Evolutionary conservation across 2,329 filamentous ascomycete species (phyloP).

Genomic region (Neonectria hederae): DNA sequence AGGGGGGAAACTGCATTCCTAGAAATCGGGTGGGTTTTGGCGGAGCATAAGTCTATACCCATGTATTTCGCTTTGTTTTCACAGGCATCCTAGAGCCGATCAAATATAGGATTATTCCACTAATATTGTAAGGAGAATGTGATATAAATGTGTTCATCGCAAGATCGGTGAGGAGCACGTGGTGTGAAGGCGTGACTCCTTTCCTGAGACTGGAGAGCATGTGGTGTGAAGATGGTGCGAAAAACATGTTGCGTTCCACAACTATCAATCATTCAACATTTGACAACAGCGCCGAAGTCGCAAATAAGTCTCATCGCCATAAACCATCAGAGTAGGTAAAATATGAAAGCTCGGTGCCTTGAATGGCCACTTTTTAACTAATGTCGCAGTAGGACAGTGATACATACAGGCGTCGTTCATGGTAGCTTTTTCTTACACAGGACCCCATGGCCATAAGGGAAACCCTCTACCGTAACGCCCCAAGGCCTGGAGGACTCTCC

Average conservation of each 20-base stretch:
- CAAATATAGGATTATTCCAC: neutral
- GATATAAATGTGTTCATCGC: neutral
- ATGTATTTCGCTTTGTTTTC: neutral
- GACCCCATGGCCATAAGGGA: constrained; percentile 37
- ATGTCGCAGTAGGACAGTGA: constrained; percentile 34
- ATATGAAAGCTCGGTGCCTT: constrained; percentile 22
- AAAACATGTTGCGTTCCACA: neutral
- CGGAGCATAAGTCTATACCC: constrained; percentile 15
- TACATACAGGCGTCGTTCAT: constrained; percentile 44
- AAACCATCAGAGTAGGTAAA: neutral
- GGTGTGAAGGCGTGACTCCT: neutral
- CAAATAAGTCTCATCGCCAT: neutral
- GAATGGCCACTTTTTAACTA: constrained; percentile 36
- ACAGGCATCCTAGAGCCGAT: neutral
- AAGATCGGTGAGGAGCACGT: neutral
- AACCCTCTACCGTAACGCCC: constrained; percentile 43
- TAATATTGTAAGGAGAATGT: neutral
- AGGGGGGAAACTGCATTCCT: constrained; percentile 20
- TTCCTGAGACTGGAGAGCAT: neutral
- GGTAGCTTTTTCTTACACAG: constrained; percentile 42
- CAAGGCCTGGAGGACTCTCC: constrained; percentile 35
- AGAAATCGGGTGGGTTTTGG: constrained; percentile 6
- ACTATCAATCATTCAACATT: neutral
- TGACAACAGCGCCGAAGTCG: neutral
- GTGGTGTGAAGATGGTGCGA: neutral